Evolutionary conservation across 495 filamentous ascomycete species (phyloP), one percentile per base, ranked within the genome.

Genomic region (Staphylotrichum longicolle): DNA sequence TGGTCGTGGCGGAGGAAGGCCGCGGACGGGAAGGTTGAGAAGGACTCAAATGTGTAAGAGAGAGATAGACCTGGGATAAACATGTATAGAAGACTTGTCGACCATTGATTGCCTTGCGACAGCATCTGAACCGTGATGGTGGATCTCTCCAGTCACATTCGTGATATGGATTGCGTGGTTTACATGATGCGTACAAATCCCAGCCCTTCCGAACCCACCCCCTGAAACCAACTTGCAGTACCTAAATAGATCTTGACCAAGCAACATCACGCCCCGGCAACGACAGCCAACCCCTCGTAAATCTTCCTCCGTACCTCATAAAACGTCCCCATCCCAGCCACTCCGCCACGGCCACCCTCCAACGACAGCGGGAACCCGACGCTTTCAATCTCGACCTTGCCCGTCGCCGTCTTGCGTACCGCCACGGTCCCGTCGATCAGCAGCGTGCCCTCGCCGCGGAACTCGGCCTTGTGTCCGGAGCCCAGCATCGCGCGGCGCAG

Each of bases 391-490:
- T 97, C 95, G 60, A 99, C 90, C 68, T 83, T 83, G 0, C 93
- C 95, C 5, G 89, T 90, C 0, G 85, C 88, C 4, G 85, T 88
- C 75, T 99, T 99, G 54, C 91, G 80, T 45, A 99, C 93, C 7
- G 90, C 89, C 6, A 98, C 91, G 6, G 82, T 79, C 14, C 89
- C 90, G 66, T 98, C 92, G 54, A 99, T 86, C 30, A 99, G 76
- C 66, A 98, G 77, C 3, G 89, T 96, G 51, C 94, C 94, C 73
- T 97, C 95, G 15, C 94, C 94, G 37, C 90, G 82, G 72, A 98
- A 98, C 74, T 96, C 94, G 4, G 92, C 93, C 34, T 80, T 90
- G 72, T 96, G 91, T 3, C 93, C 93, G 27, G 87, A 82, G 15
- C 81, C 80, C 58, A 90, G 86, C 85, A 99, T 88, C 33, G 91